Base-by-base conservation (phyloP, 345 rosid species). In the Eucalyptus pumila region DNA sequence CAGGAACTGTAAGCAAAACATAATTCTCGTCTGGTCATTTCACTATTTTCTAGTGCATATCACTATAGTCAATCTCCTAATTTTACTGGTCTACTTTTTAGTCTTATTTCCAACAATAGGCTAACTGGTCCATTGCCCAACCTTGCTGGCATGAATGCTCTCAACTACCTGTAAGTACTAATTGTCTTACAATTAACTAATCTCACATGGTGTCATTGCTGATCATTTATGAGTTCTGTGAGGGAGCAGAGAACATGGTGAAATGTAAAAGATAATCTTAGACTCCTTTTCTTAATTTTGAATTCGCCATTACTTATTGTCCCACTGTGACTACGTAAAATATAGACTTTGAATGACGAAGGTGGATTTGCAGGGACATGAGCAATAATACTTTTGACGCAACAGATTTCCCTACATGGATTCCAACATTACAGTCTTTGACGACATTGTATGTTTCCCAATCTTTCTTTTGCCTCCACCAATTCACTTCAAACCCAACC, bases 21-120 rank as follows among this genome's bases (percentile, higher is more conserved):
- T 56, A 21, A 47, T 48, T 37, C 24, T 12, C 3, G 15, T 49
- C 16, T 2, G 5, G 52, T 21, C 6, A 40, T 45, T 45, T 89
- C 30, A 37, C 58, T 6, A 49, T 69, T 58, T 5, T 42, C 19
- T 30, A 30, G 37, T 65, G 37, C 37, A 65, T 14, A 65, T 89
- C 40, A 45, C 45, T 37, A 37, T 37, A 21, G 11, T 72, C 27
- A 37, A 34, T 72, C 83, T 72, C 27, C 83, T 34, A 72, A 32
- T 5, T 88, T 85, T 52, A 76, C 21, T 45, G 16, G 11, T 67
- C 80, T 40, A 52, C 48, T 86, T 89, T 92, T 72, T 92, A 98
- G 99, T 32, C 92, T 40, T 88, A 90, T 98, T 92, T 96, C 99
- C 90, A 97, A 95, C 92, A 97, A 97, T 87, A 23, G 5, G 62